Percentiles rank a stretch among this genome's conserved stretches.
phyloP scores from a whole-genome alignment of 73 alveolate genomes.

The Paramecium pentaurelia region DNA sequence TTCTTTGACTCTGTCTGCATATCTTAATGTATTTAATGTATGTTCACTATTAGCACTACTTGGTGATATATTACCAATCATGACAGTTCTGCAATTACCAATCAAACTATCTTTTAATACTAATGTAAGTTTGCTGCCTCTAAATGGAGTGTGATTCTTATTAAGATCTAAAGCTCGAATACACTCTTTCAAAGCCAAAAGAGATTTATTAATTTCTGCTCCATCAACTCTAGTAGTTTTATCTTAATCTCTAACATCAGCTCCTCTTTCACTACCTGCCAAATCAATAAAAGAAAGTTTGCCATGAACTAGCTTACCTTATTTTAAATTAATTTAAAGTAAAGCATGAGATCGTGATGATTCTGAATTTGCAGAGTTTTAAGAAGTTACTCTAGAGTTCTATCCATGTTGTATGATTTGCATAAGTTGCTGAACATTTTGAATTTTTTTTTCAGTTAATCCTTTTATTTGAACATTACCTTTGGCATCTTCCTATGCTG shows the following conservation, averaged over 20 bases:
- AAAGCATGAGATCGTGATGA: constrained; percentile 63
- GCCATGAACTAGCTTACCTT: constrained; percentile 82
- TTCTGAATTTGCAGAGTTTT: constrained; percentile 39
- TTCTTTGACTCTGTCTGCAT: constrained; percentile 99
- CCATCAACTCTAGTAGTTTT: constrained; percentile 98
- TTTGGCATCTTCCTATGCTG: constrained; percentile 98
- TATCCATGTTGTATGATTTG: constrained; percentile 79
- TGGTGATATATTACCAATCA: constrained; percentile 99
- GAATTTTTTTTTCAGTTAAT: constrained; percentile 78
- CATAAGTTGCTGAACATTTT: constrained; percentile 75
- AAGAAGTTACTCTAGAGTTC: constrained; percentile 57
- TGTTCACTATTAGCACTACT: constrained; percentile 96
- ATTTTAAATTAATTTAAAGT: constrained; percentile 85
- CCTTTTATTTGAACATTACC: constrained; percentile 97
- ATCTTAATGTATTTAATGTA: constrained; percentile 98
- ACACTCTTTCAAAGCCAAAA: constrained; percentile 98
- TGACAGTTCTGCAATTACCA: constrained; percentile 98
- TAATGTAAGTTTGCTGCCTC: constrained; percentile 97
- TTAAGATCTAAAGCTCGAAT: constrained; percentile 97
- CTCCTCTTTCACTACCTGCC: constrained; percentile 99
- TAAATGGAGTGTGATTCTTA: constrained; percentile 98
- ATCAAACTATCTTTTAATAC: constrained; percentile 91
- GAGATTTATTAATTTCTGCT: constrained; percentile 99
- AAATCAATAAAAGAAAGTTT: constrained; percentile 96
- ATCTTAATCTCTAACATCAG: constrained; percentile 93